Evolutionary conservation across 345 rosid genomes (phyloP), one percentile per base, ranked within the genome.

Genomic region (Gossypium sturtianum): DNA sequence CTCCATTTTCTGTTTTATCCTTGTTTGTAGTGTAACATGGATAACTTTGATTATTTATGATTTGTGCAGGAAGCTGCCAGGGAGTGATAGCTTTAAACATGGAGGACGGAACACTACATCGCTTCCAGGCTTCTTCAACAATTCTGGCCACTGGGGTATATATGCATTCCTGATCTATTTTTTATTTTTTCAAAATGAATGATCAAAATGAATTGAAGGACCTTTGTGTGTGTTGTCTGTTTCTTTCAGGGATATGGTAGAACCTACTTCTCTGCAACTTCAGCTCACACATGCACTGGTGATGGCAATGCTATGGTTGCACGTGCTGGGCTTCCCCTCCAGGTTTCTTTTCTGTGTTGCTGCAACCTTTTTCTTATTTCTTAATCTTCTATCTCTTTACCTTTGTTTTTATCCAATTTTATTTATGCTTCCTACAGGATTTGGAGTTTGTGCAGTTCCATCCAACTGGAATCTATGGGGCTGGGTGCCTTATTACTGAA

Each of bases 291-390:
- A 23, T 95, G 98, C 82, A 95, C 99, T 20, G 99, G 99, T 75
- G 99, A 95, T 82, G 99, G 98, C 73, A 93, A 89, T 83, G 97
- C 98, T 67, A 95, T 95, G 99, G 99, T 87, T 82, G 91, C 99
- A 19, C 90, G 98, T 13, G 97, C 99, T 71, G 97, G 97, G 78
- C 82, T 95, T 51, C 97, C 98, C 13, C 94, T 95, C 38, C 83
- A 93, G 94, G 99, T 95, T 77, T 78, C 73, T 68, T 34, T 34
- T 70, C 56, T 61, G 66, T 66, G n/a, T 52, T 52, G 27, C 44
- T 68, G 58, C 1, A 19, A 61, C 13, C 48, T 19, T 66, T 22
- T 65, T 38, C n/a, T 67, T 27, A 27, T 43, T 43, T 60, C 61
- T 57, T 70, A 41, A 38, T 45, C 4, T 70, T 63, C 29, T 8